A percentile compares a stretch with the other conserved stretches of the same genome.
Evolutionary conservation across 1,139 yeast species (phyloP).

Genomic region (Petasospora fabianii): DNA sequence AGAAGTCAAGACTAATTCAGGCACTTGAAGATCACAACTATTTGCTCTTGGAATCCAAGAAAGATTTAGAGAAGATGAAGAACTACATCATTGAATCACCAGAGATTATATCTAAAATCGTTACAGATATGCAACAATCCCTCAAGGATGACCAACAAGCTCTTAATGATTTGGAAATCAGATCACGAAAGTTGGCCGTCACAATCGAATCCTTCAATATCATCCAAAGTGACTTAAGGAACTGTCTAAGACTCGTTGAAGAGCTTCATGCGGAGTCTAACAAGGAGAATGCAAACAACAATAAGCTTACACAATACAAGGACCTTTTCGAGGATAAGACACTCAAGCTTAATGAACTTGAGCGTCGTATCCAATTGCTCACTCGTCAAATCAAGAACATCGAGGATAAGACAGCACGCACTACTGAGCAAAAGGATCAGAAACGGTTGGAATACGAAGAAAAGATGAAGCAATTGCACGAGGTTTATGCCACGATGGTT

Average conservation of each 20-base stretch:
- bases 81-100: slow-evolving; percentile 64
- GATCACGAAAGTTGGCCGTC: slow-evolving; percentile 47
- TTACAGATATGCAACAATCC: slow-evolving; percentile 51
- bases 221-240: slow-evolving; percentile 53
- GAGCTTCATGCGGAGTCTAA: slow-evolving; percentile 52
- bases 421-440: slow-evolving; percentile 46
- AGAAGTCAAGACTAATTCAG: slow-evolving; percentile 54
- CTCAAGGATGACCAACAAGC: slow-evolving; percentile 41
- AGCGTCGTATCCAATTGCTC: slow-evolving; percentile 46
- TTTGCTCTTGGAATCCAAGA: slow-evolving; percentile 48
- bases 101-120: slow-evolving; percentile 49
- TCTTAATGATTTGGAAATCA: slow-evolving; percentile 42
- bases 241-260: slow-evolving; percentile 49
- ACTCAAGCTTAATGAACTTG: slow-evolving; percentile 44
- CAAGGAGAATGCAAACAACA: slow-evolving; percentile 43
- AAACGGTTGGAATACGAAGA: slow-evolving; percentile 43
- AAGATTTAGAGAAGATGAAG: slow-evolving; percentile 56
- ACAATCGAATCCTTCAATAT: slow-evolving; percentile 58
- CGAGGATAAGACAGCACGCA: slow-evolving; percentile 51
- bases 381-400: slow-evolving; percentile 50
- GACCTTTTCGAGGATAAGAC: slow-evolving; percentile 47
- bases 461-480: slow-evolving; percentile 43
- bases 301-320: slow-evolving; percentile 39
- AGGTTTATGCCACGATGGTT: slow-evolving; percentile 45
- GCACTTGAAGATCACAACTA: slow-evolving; percentile 36